Base-by-base conservation (phyloP, 2,329 filamentous ascomycete genomes). In the Plectosphaerella sp. region DNA sequence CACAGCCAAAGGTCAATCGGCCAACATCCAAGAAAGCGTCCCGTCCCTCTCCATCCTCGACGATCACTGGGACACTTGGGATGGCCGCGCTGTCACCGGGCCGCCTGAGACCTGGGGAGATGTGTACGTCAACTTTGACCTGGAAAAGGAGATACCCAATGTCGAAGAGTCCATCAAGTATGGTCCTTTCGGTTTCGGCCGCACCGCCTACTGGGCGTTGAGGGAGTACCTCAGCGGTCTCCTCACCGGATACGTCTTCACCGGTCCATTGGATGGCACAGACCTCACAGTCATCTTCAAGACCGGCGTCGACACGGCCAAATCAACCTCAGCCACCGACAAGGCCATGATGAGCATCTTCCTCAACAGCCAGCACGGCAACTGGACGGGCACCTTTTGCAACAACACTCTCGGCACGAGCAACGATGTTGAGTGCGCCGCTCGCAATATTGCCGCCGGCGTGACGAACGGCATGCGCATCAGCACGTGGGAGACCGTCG, bases 381-480 rank as follows among this genome's bases (percentile, higher is more conserved):
- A n/a, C 16, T 49, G 20, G 46, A 33, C 39, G 11, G 4, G 14
- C 14, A 25, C 36, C n/a, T 49, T 45, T 39, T 49, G 41, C 9
- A 28, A 28, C 4, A 28, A 20, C 12, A 24, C 37, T 28, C 41
- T 16, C n/a, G 41, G 8, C 10, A 43, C 41, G 16, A 41, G 41
- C 16, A 33, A 37, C 15, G 52, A 41, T 5, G 12, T 54, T n/a
- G 37, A 35, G 28, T 54, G 52, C 12, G 52, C 16, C 1, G 48
- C 47, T 28, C 47, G 37, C 22, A 54, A 49, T 16, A 7, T 52
- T 5, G 52, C 49, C n/a, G 46, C 45, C 28, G 49, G 39, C 15
- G 25, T 54, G n/a, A 54, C 52, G 11, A 54, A 45, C n/a, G 39
- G 35, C 15, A 51, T 54, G 45, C 42, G 52, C 18, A 35, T 48